Conservation (phyloP, 2,329 filamentous ascomycete genomes). For the Plectosphaerella plurivora region DNA sequence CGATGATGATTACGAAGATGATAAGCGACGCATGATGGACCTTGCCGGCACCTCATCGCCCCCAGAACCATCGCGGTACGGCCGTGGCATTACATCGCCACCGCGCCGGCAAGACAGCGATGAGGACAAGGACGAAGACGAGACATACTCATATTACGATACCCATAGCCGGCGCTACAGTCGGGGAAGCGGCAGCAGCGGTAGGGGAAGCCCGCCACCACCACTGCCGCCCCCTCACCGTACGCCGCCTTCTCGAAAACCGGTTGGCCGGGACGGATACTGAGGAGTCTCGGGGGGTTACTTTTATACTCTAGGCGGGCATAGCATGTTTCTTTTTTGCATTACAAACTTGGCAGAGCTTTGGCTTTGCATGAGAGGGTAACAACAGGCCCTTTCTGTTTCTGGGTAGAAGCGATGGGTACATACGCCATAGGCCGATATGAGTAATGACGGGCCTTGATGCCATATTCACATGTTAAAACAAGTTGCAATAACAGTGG, state of each 20-base stretch:
- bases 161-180: not conserved
- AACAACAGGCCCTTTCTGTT: too few relatives aligned
- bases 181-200: not conserved
- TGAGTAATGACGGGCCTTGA: too few relatives aligned
- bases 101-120: slow-evolving; percentile 17
- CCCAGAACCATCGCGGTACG: slow-evolving; percentile 26
- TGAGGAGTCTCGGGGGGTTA: too few relatives aligned
- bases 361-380: too few relatives aligned
- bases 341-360: too few relatives aligned
- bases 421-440: too few relatives aligned
- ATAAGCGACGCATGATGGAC: slow-evolving; percentile 12
- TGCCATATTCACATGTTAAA: too few relatives aligned
- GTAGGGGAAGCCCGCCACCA: not conserved
- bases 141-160: not conserved
- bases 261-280: not conserved
- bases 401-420: too few relatives aligned
- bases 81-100: slow-evolving; percentile 33
- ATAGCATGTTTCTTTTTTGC: too few relatives aligned
- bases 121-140: slow-evolving; percentile 17
- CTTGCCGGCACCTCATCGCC: not conserved
- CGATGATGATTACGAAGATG: slow-evolving; percentile 22
- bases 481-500: too few relatives aligned
- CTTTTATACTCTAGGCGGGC: too few relatives aligned
- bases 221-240: not conserved
- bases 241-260: not conserved